Base-by-base conservation (phyloP, 192 early-diverging fungal species). In the Backusella macrospora region DNA sequence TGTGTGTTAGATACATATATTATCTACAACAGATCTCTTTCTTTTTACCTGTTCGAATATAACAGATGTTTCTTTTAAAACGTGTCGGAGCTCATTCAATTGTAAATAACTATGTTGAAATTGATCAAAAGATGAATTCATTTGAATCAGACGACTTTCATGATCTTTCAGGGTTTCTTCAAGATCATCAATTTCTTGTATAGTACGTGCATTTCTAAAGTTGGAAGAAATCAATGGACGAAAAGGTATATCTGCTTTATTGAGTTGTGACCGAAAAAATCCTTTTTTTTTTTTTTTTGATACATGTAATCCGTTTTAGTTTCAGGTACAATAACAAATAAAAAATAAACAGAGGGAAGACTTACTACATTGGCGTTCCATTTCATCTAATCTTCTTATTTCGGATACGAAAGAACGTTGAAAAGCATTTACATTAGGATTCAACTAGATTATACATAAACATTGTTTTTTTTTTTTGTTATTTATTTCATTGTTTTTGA, bases 371-470 rank as follows among this genome's bases (percentile, higher is more conserved):
- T 93, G 94, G 65, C 98, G 90, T 80, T 98, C 96, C 89, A 99
- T 93, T 82, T 99, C 98, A 79, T 99, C 96, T 39, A 97, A 87
- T 43, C 96, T 90, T 72, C 96, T 90, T 76, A 99, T 97, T 80
- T 98, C 95, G 71, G 84, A 91, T 39, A 98, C 98, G 81, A 96
- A 98, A 16, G 96, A 90, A 16, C 96, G 90, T 81, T 99, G 96
- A 77, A 99, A 99, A 10, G 96, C 96, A 79, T 96, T 98, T 29
- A 95, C 93, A 42, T 95, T 90, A 23, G 90, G 85, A 83, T 99
- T 99, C 66, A 98, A 83, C 94, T 96, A 71, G 45, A 66, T n/a
- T 26, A 9, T 18, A 39, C 16, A 0, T 14, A 59, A 37, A 34
- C 0, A 34, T 34, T n/a, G n/a, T n/a, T n/a, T n/a, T n/a, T n/a